These are phyloP conservation scores for Hygrocybe punicea DNA, from an alignment of 768 basidiomycete genomes.

Conservation along the genomic window DNA sequence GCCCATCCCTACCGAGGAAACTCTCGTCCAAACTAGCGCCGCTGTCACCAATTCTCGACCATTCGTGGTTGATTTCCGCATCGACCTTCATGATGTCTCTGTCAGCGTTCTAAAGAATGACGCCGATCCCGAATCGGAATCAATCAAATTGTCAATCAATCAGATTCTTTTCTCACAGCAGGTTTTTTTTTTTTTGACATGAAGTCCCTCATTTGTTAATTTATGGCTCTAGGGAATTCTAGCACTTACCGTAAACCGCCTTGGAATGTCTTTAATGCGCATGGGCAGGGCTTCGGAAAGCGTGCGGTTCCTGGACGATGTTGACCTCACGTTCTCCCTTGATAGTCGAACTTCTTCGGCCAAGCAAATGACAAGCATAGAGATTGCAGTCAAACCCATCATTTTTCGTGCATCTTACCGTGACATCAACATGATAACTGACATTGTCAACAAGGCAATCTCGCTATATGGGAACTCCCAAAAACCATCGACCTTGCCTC, in stretches of 20 bases:
- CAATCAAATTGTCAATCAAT: slow-evolving; percentile 79
- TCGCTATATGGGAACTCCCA: slow-evolving; percentile 62
- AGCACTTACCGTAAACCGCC: slow-evolving; percentile 70
- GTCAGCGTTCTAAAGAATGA: slow-evolving; percentile 88
- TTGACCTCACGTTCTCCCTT: slow-evolving; percentile 82
- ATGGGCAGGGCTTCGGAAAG: slow-evolving; percentile 84
- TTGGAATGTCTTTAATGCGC: slow-evolving; percentile 90
- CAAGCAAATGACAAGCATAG: slow-evolving; percentile 78
- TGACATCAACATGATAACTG: slow-evolving; percentile 84
- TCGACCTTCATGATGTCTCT: slow-evolving; percentile 88
- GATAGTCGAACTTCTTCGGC: slow-evolving; percentile 73
- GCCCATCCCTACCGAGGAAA: slow-evolving; percentile 4
- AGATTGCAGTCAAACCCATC: slow-evolving; percentile 75
- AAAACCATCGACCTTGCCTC: slow-evolving; percentile 14
- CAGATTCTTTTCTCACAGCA: slow-evolving; percentile 89
- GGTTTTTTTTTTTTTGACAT: slow-evolving; percentile 40
- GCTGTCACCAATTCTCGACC: slow-evolving; percentile 16
- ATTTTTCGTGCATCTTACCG: slow-evolving; percentile 93
- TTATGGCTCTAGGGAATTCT: slow-evolving; percentile 57
- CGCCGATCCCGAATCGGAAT: slow-evolving; percentile 70
- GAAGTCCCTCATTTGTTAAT: slow-evolving; percentile 1
- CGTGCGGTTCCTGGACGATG: slow-evolving; percentile 89
- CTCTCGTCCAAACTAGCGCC: slow-evolving; percentile 9
- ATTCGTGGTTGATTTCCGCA: slow-evolving; percentile 54
- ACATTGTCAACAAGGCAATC: slow-evolving; percentile 82